Conservation (phyloP, 371 early-diverging fungal genomes). For the Saksenaea oblongispora region DNA sequence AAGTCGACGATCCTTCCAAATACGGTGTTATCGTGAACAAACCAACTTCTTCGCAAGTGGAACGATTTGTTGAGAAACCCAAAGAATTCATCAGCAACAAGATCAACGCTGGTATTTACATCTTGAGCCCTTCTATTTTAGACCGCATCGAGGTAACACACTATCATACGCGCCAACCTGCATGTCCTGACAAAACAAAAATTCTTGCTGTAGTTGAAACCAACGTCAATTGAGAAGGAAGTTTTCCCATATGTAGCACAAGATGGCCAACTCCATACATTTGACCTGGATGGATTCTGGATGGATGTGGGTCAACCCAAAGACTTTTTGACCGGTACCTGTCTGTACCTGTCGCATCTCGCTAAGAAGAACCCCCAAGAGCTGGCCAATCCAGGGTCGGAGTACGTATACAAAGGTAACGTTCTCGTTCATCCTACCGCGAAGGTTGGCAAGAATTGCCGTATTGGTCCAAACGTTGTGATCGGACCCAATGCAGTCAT, state of each 20-base stretch:
- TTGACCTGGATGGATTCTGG: constrained; percentile 99
- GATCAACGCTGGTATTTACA: constrained; percentile 99
- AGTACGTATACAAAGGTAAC: constrained; percentile 81
- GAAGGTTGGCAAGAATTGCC: constrained; percentile 91
- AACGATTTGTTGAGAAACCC: constrained; percentile 99
- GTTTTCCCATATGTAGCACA: constrained; percentile 96
- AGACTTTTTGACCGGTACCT: constrained; percentile 97
- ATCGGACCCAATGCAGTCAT: constrained; percentile 93
- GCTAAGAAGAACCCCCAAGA: constrained; percentile 73
- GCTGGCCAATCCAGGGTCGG: constrained; percentile 67
- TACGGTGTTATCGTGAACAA: constrained; percentile 96
- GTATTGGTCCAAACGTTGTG: constrained; percentile 95
- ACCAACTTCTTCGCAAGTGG: constrained; percentile 73
- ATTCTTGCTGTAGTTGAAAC: constrained; percentile 64
- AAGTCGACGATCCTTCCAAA: constrained; percentile 98
- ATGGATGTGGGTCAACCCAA: constrained; percentile 99
- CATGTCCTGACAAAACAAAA: background rate
- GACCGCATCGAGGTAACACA: constrained; percentile 82
- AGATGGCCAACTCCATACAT: constrained; percentile 86
- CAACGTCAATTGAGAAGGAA: constrained; percentile 98
- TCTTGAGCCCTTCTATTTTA: constrained; percentile 91
- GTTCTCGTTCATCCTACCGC: constrained; percentile 92
- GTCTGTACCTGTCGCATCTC: constrained; percentile 88
- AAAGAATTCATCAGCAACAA: constrained; percentile 92
- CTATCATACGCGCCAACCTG: background rate